phyloP scores from a whole-genome alignment of 257 asterid species.

The Petunia secreta region DNA sequence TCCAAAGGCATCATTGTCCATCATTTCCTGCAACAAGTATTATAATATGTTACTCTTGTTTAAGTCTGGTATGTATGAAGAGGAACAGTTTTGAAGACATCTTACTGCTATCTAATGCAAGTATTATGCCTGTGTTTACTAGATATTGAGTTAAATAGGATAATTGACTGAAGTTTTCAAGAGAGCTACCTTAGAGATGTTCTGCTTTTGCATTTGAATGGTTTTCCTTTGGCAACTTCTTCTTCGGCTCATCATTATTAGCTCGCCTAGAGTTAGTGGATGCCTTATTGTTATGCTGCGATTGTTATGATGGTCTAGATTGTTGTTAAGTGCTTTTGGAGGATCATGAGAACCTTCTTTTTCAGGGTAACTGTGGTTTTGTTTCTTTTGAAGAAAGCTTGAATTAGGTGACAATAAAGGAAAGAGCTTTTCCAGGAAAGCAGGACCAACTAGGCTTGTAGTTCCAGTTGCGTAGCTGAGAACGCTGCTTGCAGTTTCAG shows the following conservation, averaged over 20 bases:
- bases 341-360: constrained; percentile 32
- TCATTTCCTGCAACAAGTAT: constrained; percentile 55
- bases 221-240: constrained; percentile 72
- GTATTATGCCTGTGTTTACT: not conserved
- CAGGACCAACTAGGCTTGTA: constrained; percentile 58
- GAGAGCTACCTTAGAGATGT: constrained; percentile 52
- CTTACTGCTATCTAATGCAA: not conserved
- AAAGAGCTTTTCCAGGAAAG: constrained; percentile 88
- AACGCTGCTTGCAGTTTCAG: constrained; percentile 50
- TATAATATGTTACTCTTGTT: not conserved
- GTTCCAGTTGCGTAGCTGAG: constrained; percentile 63
- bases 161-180: not conserved
- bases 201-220: constrained; percentile 47
- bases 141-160: not conserved
- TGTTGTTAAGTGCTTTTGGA: constrained; percentile 32
- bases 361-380: constrained; percentile 39
- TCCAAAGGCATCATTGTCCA: constrained; percentile 47
- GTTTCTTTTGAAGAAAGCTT: constrained; percentile 35
- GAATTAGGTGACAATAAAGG: constrained; percentile 60
- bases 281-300: constrained; percentile 48
- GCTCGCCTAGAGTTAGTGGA: constrained; percentile 85
- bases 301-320: constrained; percentile 39
- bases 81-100: not conserved
- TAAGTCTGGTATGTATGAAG: not conserved
- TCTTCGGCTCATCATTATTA: constrained; percentile 88